phyloP scores from a whole-genome alignment of 495 filamentous ascomycete species.

The Eremomyces bilateralis region DNA sequence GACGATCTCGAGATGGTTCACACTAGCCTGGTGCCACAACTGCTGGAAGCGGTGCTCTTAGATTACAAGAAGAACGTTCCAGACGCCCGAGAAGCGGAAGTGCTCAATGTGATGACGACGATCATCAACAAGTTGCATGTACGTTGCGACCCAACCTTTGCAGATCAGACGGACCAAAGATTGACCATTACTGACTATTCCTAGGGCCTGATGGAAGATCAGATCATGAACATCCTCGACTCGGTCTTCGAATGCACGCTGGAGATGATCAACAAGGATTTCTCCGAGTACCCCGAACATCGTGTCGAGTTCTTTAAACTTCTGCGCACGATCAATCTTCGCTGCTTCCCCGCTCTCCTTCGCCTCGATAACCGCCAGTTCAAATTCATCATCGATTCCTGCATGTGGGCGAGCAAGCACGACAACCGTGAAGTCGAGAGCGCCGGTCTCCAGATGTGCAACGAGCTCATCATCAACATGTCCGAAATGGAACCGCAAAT shows the following conservation, averaged over 20 bases:
- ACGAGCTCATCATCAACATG: slow-evolving; percentile 94
- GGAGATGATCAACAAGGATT: slow-evolving; percentile 99
- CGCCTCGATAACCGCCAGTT: slow-evolving; percentile 89
- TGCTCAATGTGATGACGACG: slow-evolving; percentile 90
- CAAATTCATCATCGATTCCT: slow-evolving; percentile 98
- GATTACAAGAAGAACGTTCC: slow-evolving; percentile 97
- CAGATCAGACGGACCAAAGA: slow-evolving; percentile 8
- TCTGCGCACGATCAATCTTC: slow-evolving; percentile 81
- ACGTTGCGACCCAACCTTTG: slow-evolving; percentile 32
- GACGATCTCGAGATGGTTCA: slow-evolving; percentile 89
- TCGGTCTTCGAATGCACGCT: slow-evolving; percentile 97
- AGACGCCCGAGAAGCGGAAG: slow-evolving; percentile 88
- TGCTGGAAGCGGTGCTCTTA: slow-evolving; percentile 83
- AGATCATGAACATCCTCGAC: slow-evolving; percentile 92
- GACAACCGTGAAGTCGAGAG: slow-evolving; percentile 96
- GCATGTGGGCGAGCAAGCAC: slow-evolving; percentile 99
- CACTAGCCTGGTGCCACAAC: slow-evolving; percentile 78
- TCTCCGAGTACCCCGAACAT: slow-evolving; percentile 96
- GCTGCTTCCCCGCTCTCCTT: slow-evolving; percentile 82
- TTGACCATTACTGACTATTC: slow-evolving; percentile 17
- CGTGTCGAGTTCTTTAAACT: slow-evolving; percentile 97
- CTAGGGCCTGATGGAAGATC: slow-evolving; percentile 85
- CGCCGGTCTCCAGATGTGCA: slow-evolving; percentile 96
- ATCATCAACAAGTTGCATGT: slow-evolving; percentile 91
- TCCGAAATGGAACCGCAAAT: slow-evolving; percentile 72